Evolutionary conservation across 1,139 yeast species (phyloP), one percentile per base, ranked within the genome.

Genomic region (Debaryomyces psychrophilus): DNA sequence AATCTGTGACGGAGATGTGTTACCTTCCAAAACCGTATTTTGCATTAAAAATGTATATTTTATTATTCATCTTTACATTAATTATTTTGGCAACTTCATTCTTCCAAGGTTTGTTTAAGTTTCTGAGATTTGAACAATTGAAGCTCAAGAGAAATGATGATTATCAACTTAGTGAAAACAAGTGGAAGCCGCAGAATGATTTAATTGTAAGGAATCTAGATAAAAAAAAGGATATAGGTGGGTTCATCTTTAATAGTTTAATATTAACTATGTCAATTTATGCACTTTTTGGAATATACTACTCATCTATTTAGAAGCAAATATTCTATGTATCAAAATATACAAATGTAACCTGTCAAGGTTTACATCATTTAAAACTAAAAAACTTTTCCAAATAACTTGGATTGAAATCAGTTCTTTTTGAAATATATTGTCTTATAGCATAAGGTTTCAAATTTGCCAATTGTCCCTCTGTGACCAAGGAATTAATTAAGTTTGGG

Each of bases 381-480:
- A 75, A 74, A 43, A 82, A 67, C 49, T 78, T 68, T 49, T 80
- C 83, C 43, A 82, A 65, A 52, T 79, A 78, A 50, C 79, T 77
- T 3, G 82, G 76, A 55, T 76, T 76, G 59, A 82, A 86, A 59
- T 88, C 96, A 0, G 85, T 75, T 56, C 97, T 74, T 58, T 83
- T 86, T 8, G 84, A 70, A 36, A 90, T 80, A 55, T 87, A 88
- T 53, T 82, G 88, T 47, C 87, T 77, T 25, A 90, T 71, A 11
- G 85, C 73, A 46, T 76, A 78, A 4, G 87, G 85, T 60, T 85
- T 86, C 61, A 92, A 75, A 47, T 74, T 78, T 1, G 85, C 83
- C 53, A 92, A 71, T 57, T 84, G 88, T 2, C 96, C 96, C 56
- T 90, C 97, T 37, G 87, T 82, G 2, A 92, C 82, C 59, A 92